phyloP scores from a whole-genome alignment of 2,329 filamentous ascomycete species.

The Penicillium occitanis region DNA sequence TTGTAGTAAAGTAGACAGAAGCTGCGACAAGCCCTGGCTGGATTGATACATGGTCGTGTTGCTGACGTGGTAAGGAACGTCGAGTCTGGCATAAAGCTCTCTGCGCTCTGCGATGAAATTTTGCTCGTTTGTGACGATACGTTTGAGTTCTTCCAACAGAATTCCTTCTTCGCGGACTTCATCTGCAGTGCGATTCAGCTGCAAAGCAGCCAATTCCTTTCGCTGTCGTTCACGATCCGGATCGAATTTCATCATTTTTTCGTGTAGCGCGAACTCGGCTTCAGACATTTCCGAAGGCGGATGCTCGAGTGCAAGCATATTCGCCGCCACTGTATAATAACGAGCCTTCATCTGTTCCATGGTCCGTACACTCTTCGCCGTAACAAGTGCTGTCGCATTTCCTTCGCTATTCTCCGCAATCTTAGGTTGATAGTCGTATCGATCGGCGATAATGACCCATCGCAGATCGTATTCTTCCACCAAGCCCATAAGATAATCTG shows the following conservation, averaged over 20 bases:
- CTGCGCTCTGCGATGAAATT: constrained; percentile 83
- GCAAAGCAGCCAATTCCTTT: constrained; percentile 79
- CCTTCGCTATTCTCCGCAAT: constrained; percentile 28
- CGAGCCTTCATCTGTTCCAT: constrained; percentile 90
- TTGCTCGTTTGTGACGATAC: constrained; percentile 83
- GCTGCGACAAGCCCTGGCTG: constrained; percentile 72
- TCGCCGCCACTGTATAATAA: constrained; percentile 83
- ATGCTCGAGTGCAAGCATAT: constrained; percentile 76
- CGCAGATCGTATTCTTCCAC: constrained; percentile 79
- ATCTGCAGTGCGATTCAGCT: constrained; percentile 76
- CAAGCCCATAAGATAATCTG: constrained; percentile 79
- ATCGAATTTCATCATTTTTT: constrained; percentile 84
- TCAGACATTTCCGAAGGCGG: constrained; percentile 84
- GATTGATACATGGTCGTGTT: constrained; percentile 77
- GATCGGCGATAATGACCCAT: constrained; percentile 89
- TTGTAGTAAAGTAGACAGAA: constrained; percentile 78
- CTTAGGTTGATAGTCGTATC: constrained; percentile 67
- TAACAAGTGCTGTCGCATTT: constrained; percentile 36
- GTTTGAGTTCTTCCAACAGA: constrained; percentile 82
- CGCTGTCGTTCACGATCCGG: constrained; percentile 73
- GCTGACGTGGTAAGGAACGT: constrained; percentile 70
- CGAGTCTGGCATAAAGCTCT: constrained; percentile 82
- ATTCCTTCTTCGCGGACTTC: constrained; percentile 92
- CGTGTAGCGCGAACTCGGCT: constrained; percentile 77
- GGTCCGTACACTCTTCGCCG: constrained; percentile 56